Percentiles rank a stretch among this genome's conserved stretches.
Evolutionary conservation across 1,139 yeast genomes (phyloP).

Genomic region (Eremothecium gossypii): DNA sequence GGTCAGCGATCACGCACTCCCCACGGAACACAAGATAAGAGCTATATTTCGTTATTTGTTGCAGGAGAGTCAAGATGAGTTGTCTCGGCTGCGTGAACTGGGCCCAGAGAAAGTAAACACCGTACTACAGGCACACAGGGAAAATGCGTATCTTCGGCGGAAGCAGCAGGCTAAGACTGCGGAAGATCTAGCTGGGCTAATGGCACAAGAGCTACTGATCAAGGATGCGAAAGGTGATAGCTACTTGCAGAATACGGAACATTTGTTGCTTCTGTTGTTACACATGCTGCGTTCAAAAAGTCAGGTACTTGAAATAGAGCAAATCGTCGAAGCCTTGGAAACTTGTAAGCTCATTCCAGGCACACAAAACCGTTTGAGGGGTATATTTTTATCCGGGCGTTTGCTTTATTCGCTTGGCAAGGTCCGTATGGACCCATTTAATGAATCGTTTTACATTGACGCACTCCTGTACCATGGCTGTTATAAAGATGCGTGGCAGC

Average conservation of each 20-base stretch:
- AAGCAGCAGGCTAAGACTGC: too few relatives aligned
- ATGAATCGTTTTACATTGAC: constrained; percentile 29
- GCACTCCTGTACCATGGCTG: constrained; percentile 26
- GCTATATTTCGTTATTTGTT: constrained; percentile 18
- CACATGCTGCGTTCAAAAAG: constrained; percentile 11
- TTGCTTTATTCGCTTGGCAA: constrained; percentile 21
- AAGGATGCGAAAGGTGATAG: not conserved
- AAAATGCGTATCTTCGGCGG: too few relatives aligned
- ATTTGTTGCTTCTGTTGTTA: constrained; percentile 10
- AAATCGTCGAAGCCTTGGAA: constrained; percentile 23
- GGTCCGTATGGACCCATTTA: constrained; percentile 29
- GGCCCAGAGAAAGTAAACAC: constrained; percentile 10
- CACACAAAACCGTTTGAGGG: constrained; percentile 13
- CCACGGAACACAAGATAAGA: constrained; percentile 8
- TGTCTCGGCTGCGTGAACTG: constrained; percentile 14
- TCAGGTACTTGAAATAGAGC: constrained; percentile 15
- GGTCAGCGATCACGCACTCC: constrained; percentile 5
- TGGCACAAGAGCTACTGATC: not conserved
- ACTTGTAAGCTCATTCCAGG: constrained; percentile 19
- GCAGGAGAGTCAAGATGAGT: constrained; percentile 20
- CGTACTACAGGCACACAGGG: constrained; percentile 1
- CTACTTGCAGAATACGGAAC: constrained; percentile 14
- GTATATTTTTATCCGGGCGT: constrained; percentile 21
- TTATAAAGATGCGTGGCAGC: constrained; percentile 22
- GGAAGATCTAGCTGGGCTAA: too few relatives aligned